phyloP scores from a whole-genome alignment of 1,284 basidiomycete genomes.

The Microbotryomycetes sp. region DNA sequence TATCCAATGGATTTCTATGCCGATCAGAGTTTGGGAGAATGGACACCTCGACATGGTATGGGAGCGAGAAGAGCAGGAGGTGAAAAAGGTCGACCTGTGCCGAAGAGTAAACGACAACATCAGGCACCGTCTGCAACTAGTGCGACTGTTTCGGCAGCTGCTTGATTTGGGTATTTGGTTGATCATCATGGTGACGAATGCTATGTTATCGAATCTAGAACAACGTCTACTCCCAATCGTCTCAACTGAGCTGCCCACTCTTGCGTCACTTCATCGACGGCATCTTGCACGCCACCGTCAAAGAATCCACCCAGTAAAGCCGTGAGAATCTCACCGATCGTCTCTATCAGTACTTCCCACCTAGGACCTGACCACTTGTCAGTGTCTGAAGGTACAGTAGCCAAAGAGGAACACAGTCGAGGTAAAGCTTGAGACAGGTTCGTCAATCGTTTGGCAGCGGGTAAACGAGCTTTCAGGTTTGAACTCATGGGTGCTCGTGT shows the following conservation, averaged over 20 bases:
- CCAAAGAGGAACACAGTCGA: not conserved
- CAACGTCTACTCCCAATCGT: slow-evolving; percentile 2
- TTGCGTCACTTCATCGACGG: slow-evolving; percentile 1
- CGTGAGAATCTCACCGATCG: not conserved
- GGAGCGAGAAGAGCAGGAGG: slow-evolving; percentile 21
- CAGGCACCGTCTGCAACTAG: not conserved
- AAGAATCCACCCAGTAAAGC: slow-evolving; percentile 13
- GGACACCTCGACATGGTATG: slow-evolving; percentile 42
- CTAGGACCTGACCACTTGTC: slow-evolving; percentile 12
- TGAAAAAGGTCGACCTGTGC: slow-evolving; percentile 29
- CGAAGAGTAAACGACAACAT: slow-evolving; percentile 12
- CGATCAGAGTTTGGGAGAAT: slow-evolving; percentile 55
- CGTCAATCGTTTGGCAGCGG: not conserved
- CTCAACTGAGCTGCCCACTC: slow-evolving; percentile 8
- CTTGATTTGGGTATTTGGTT: not conserved
- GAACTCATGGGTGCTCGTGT: not conserved
- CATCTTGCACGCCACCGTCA: slow-evolving; percentile 4
- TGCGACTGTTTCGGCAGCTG: not conserved
- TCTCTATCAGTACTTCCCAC: slow-evolving; percentile 23
- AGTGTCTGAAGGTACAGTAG: not conserved
- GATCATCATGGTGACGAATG: too few relatives aligned
- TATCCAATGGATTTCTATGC: slow-evolving; percentile 99
- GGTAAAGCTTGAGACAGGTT: slow-evolving; percentile 9
- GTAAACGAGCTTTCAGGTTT: not conserved
- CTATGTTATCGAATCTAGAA: not conserved